Conservation (phyloP, 805 yeast species). For the Kodamaea leandrae region DNA sequence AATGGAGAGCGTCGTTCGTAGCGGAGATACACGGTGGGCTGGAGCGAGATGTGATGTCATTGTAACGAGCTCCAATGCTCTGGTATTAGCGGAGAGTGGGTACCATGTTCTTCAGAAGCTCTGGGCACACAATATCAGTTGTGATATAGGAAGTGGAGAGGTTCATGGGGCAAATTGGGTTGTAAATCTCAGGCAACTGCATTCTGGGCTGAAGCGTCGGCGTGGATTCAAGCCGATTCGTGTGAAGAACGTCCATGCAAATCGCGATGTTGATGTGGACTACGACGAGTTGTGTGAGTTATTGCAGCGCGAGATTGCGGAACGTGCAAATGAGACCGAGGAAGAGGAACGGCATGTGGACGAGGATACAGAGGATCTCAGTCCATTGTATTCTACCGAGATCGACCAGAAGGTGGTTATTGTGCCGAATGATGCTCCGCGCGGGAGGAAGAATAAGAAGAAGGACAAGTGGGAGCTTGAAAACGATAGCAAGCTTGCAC, state of each 20-base stretch:
- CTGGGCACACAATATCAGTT: conserved; percentile 78
- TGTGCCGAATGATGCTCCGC: conserved; percentile 78
- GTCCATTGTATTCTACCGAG: conserved; percentile 21
- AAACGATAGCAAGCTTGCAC: conserved; percentile 64
- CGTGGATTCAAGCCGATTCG: conserved; percentile 70
- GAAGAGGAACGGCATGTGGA: conserved; percentile 19
- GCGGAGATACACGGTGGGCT: conserved; percentile 17
- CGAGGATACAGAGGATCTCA: conserved; percentile 20
- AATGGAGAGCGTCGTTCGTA: conserved; percentile 28
- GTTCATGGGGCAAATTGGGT: conserved; percentile 73
- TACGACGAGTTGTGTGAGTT: conserved; percentile 55
- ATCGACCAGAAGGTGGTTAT: conserved; percentile 57
- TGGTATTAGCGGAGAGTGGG: conserved; percentile 57
- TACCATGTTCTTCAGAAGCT: conserved; percentile 58
- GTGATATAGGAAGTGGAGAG: conserved; percentile 71
- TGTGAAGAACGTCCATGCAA: conserved; percentile 59
- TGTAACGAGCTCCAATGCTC: conserved; percentile 63
- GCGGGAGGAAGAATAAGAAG: conserved; percentile 72
- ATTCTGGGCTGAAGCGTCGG: conserved; percentile 40
- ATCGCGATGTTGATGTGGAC: conserved; percentile 70
- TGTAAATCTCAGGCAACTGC: conserved; percentile 71
- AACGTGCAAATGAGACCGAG: conserved; percentile 19
- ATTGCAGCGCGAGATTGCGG: conserved; percentile 27
- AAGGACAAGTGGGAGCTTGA: conserved; percentile 76
- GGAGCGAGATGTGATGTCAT: conserved; percentile 73